Evolutionary conservation across 345 rosid species (phyloP).

Genomic region (Salix arbutifolia): DNA sequence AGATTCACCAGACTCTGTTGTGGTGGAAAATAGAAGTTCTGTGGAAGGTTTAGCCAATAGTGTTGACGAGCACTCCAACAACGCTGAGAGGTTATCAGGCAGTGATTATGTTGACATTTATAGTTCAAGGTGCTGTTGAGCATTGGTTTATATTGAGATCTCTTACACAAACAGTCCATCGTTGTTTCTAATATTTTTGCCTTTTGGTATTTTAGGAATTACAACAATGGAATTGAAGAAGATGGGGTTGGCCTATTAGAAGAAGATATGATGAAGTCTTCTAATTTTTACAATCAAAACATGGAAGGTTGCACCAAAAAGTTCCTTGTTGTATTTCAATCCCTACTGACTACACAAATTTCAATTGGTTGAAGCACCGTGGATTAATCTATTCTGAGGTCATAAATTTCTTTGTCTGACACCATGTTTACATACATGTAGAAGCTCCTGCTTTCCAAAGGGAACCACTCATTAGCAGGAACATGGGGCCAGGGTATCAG

Average conservation of each 20-base stretch:
- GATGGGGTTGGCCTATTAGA: conserved; percentile 30
- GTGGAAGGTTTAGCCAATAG: conserved; percentile 29
- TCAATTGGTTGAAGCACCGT: conserved; percentile 8
- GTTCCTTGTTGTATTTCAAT: conserved; percentile 12
- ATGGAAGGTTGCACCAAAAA: conserved; percentile 51
- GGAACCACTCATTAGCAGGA: conserved; percentile 61
- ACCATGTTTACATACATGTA: conserved; percentile 26
- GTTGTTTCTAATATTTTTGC: background rate
- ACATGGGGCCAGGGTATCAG: conserved; percentile 60
- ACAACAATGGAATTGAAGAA: conserved; percentile 32
- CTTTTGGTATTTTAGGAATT: conserved; percentile 15
- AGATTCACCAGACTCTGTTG: conserved; percentile 21
- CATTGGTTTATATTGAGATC: conserved; percentile 8
- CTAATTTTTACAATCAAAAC: conserved; percentile 30
- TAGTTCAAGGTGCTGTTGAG: conserved; percentile 34
- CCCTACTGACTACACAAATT: background rate
- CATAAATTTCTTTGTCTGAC: conserved; percentile 7
- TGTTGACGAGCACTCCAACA: conserved; percentile 29
- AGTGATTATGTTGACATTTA: conserved; percentile 18
- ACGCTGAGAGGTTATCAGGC: conserved; percentile 24
- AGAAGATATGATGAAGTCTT: conserved; percentile 14
- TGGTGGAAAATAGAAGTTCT: conserved; percentile 18
- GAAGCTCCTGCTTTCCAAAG: conserved; percentile 59
- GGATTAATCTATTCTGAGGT: conserved; percentile 2
- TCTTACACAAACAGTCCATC: background rate